Evolutionary conservation across 75 land plant species (phyloP).

Genomic region (Cunninghamia lanceolata): DNA sequence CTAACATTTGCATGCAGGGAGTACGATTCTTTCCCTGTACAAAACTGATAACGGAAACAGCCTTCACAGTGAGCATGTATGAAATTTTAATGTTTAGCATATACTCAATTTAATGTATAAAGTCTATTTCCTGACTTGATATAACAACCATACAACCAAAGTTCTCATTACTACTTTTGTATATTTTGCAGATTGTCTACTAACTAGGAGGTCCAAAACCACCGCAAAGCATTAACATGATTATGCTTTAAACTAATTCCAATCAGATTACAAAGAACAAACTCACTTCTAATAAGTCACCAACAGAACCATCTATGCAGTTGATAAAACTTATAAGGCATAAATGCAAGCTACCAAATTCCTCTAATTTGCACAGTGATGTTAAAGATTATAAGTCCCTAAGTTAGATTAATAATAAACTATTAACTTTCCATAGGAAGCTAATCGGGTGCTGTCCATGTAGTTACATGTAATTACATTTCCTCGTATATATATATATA

Average conservation of each 20-base stretch:
- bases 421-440: no score
- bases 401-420: no score
- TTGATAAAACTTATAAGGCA: neutral
- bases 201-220: neutral
- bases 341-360: neutral
- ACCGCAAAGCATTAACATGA: neutral
- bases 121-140: neutral
- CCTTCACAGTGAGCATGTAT: neutral
- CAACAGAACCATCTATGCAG: neutral
- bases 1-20: conserved; percentile 18
- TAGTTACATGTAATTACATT: no score
- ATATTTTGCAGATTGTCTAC: neutral
- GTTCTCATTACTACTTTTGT: neutral
- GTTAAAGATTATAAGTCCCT: no score
- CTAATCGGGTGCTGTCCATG: no score
- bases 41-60: conserved; percentile 2
- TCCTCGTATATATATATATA: no score
- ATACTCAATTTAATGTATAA: neutral
- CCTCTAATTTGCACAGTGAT: neutral
- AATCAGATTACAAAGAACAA: no score
- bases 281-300: neutral
- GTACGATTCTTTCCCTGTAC: neutral
- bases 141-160: neutral
- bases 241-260: neutral
- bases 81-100: neutral